A percentile compares a stretch with the other conserved stretches of the same genome.
Conservation (phyloP, 768 basidiomycete genomes). For the Tephrocybe rancida region DNA sequence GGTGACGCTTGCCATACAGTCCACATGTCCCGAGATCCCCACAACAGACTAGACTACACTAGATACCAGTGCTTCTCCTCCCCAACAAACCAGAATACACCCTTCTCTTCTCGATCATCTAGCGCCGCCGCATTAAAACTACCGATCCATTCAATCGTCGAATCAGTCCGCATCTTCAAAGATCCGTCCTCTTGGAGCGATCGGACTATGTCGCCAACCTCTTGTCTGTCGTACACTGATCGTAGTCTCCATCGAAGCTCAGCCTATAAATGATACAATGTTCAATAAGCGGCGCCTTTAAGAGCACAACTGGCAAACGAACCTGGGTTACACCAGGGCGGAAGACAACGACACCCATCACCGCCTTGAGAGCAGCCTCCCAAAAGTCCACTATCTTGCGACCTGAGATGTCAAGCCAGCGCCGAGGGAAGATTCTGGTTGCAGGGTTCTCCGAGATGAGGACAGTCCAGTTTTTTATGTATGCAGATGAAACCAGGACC, state of each 20-base stretch:
- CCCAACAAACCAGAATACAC: constrained; percentile 59
- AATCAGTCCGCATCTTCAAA: constrained; percentile 35
- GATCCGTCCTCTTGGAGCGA: constrained; percentile 56
- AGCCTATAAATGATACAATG: constrained; percentile 38
- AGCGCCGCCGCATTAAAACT: constrained; percentile 31
- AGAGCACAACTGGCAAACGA: constrained; percentile 20
- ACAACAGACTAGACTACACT: constrained; percentile 42
- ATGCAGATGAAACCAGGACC: constrained; percentile 57
- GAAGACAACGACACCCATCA: constrained; percentile 65
- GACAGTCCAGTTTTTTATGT: constrained; percentile 59
- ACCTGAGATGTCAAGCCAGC: constrained; percentile 80
- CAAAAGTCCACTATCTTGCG: constrained; percentile 60
- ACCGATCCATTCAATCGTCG: constrained; percentile 20
- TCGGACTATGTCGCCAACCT: constrained; percentile 63
- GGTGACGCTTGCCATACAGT: not conserved
- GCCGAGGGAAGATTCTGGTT: constrained; percentile 59
- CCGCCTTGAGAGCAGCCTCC: constrained; percentile 71
- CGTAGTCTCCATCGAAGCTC: constrained; percentile 75
- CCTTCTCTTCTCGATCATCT: constrained; percentile 54
- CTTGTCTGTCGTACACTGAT: constrained; percentile 75
- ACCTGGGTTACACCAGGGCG: constrained; percentile 79
- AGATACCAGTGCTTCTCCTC: constrained; percentile 69
- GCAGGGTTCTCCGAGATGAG: constrained; percentile 46
- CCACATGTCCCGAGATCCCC: constrained; percentile 10
- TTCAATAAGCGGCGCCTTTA: constrained; percentile 4